These are phyloP conservation scores for Saccharomycopsis olivae DNA, from an alignment of 805 yeast species.

Conservation along the genomic window DNA sequence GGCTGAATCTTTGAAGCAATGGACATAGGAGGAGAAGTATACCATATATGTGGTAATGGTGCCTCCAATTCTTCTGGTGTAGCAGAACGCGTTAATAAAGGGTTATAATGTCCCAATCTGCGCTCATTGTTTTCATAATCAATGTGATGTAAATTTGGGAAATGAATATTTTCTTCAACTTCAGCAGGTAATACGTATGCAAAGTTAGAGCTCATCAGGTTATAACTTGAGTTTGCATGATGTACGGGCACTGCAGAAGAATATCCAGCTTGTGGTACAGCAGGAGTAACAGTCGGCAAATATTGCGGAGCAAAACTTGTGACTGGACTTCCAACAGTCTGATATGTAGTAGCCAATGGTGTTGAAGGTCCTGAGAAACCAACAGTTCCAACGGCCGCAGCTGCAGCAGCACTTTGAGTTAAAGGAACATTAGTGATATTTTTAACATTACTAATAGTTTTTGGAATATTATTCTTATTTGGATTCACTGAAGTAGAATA, in stretches of 20 bases:
- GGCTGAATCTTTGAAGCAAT: constrained; percentile 2
- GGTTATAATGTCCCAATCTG: neutral
- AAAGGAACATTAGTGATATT: constrained; percentile 15
- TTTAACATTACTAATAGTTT: constrained; percentile 16
- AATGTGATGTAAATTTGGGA: neutral
- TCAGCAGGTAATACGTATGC: constrained; percentile 7
- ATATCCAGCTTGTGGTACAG: too few species aligned
- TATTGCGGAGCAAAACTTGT: too few species aligned
- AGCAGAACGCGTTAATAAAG: neutral
- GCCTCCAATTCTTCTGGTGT: neutral
- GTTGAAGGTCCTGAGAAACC: too few species aligned
- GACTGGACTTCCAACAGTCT: too few species aligned
- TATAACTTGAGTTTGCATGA: constrained; percentile 9
- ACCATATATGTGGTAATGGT: constrained; percentile 4
- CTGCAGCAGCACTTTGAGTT: constrained; percentile 6
- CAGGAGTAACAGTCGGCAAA: too few species aligned
- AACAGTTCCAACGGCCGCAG: neutral
- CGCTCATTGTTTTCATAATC: constrained; percentile 3
- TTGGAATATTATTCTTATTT: constrained; percentile 15
- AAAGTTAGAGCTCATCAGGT: constrained; percentile 4
- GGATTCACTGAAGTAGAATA: constrained; percentile 14
- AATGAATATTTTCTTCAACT: neutral
- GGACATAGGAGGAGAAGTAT: constrained; percentile 8
- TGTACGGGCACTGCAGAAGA: constrained; percentile 2
- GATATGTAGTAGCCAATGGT: too few species aligned